Conservation (phyloP, 805 yeast genomes). For the Kluyveromyces wickerhamii region DNA sequence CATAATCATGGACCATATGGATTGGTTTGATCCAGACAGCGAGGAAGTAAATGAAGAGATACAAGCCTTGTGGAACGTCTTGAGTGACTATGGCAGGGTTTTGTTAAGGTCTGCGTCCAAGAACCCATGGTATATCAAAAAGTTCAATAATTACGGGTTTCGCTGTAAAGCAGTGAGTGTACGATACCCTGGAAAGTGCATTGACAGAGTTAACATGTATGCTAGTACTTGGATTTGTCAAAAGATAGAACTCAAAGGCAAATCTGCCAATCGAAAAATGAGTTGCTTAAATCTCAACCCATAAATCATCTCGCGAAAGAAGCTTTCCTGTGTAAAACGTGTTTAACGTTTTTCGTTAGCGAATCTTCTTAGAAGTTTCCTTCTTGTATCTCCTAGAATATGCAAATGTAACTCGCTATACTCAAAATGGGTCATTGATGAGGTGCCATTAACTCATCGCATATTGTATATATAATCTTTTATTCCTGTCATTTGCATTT, state of each 20-base stretch:
- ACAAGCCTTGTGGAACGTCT: slow-evolving; percentile 51
- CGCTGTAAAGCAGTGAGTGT: slow-evolving; percentile 61
- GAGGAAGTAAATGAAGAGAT: slow-evolving; percentile 60
- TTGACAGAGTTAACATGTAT: slow-evolving; percentile 80
- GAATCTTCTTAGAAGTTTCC: too few relatives aligned
- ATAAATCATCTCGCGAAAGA: too few relatives aligned
- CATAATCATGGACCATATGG: slow-evolving; percentile 87
- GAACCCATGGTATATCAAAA: slow-evolving; percentile 69
- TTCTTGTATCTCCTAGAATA: too few relatives aligned
- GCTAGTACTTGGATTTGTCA: slow-evolving; percentile 85
- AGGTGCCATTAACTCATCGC: too few relatives aligned
- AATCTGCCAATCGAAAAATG: slow-evolving; percentile 20
- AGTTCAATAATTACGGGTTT: slow-evolving; percentile 63
- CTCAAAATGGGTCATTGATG: too few relatives aligned
- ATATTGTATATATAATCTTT: too few relatives aligned
- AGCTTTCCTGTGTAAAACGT: neutral
- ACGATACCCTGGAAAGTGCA: slow-evolving; percentile 53
- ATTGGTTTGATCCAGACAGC: slow-evolving; percentile 71
- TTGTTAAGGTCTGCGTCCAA: slow-evolving; percentile 67
- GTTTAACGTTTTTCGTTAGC: too few relatives aligned
- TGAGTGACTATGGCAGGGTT: slow-evolving; percentile 63
- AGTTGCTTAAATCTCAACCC: slow-evolving; percentile 15
- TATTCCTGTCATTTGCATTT: too few relatives aligned
- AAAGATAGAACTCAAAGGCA: slow-evolving; percentile 27
- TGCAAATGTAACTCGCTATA: too few relatives aligned